Conservation (phyloP, 2,329 filamentous ascomycete species). For the Didymella glomerata region DNA sequence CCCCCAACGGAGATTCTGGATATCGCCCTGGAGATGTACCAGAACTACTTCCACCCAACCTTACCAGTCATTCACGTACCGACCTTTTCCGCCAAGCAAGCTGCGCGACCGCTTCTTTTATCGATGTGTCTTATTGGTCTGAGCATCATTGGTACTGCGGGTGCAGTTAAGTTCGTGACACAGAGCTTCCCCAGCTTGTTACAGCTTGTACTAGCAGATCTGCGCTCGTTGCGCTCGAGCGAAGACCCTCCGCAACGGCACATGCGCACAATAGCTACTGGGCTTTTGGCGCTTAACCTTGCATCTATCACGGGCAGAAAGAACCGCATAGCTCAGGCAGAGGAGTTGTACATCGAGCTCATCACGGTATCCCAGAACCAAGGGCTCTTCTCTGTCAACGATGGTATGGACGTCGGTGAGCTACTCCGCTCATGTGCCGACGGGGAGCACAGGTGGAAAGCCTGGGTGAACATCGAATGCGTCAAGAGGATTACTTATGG, state of each 20-base stretch:
- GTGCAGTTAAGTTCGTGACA: constrained; percentile 60
- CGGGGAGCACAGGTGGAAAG: constrained; percentile 60
- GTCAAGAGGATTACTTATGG: constrained; percentile 61
- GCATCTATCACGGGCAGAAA: constrained; percentile 59
- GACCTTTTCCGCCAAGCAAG: constrained; percentile 61
- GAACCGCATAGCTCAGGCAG: constrained; percentile 57
- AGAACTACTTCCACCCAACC: constrained; percentile 62
- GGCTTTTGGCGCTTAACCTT: constrained; percentile 59
- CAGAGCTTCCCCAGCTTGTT: constrained; percentile 54
- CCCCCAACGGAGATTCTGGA: constrained; percentile 62
- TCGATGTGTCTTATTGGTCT: constrained; percentile 64
- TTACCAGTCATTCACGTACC: constrained; percentile 63
- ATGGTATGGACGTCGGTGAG: constrained; percentile 48
- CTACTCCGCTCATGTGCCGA: constrained; percentile 57
- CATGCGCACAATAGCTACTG: constrained; percentile 58
- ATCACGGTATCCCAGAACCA: constrained; percentile 60
- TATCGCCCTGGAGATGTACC: constrained; percentile 63
- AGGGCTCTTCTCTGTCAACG: constrained; percentile 60
- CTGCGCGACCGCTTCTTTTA: constrained; percentile 58
- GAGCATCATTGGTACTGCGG: constrained; percentile 61
- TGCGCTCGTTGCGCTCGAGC: constrained; percentile 54
- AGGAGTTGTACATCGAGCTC: constrained; percentile 61
- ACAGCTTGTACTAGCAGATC: constrained; percentile 54
- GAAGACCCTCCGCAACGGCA: constrained; percentile 53
- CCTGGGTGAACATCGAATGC: constrained; percentile 63